phyloP scores from a whole-genome alignment of 2,329 filamentous ascomycete species.

The Parastagonospora avenae region DNA sequence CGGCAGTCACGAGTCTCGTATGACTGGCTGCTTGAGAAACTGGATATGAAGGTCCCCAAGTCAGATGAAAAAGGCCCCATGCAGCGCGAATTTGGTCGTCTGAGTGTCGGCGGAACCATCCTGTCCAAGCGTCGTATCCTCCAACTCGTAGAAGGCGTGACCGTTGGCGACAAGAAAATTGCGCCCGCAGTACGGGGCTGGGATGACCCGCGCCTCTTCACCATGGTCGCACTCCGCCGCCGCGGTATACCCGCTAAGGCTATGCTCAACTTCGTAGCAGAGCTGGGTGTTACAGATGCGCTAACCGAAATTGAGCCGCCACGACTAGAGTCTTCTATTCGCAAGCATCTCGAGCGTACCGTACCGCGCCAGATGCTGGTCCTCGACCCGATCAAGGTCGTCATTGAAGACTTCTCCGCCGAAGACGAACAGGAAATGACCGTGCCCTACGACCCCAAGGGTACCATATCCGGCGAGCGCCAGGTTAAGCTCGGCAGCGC shows the following conservation, averaged over 20 bases:
- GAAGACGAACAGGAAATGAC: constrained; percentile 71
- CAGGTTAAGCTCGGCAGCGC: constrained; percentile 71
- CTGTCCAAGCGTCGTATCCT: constrained; percentile 85
- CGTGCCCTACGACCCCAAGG: constrained; percentile 80
- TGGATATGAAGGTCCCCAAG: constrained; percentile 76
- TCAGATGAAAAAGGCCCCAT: constrained; percentile 67
- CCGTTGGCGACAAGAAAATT: constrained; percentile 50
- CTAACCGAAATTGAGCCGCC: constrained; percentile 78
- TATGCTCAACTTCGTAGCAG: constrained; percentile 86
- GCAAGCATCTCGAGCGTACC: constrained; percentile 83
- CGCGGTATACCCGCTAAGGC: constrained; percentile 87
- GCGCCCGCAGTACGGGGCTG: constrained; percentile 74
- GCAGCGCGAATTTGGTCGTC: constrained; percentile 82
- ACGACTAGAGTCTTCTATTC: constrained; percentile 84
- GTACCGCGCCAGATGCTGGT: constrained; percentile 90
- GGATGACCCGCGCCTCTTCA: constrained; percentile 91
- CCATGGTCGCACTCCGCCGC: constrained; percentile 80
- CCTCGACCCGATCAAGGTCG: constrained; percentile 80
- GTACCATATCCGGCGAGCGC: constrained; percentile 62
- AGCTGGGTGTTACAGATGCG: constrained; percentile 86
- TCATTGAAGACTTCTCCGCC: constrained; percentile 76
- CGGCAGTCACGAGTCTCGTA: constrained; percentile 84
- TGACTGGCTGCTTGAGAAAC: constrained; percentile 82
- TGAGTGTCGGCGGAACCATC: constrained; percentile 83
- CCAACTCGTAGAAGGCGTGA: constrained; percentile 73